Conservation (phyloP, 208 protist genomes). For the Phytomonas francai region DNA sequence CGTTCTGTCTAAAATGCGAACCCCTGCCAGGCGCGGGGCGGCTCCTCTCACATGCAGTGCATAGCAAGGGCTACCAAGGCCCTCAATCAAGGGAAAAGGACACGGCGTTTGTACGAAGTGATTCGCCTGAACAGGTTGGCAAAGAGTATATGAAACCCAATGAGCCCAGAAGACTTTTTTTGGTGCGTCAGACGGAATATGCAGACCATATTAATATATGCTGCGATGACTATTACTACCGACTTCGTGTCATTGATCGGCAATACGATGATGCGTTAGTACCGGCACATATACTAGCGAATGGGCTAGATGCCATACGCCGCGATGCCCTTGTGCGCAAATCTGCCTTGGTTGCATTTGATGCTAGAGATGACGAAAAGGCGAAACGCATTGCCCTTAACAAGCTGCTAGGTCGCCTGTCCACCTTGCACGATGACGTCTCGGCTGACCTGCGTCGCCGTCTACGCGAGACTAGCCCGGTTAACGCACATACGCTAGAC, state of each 20-base stretch:
- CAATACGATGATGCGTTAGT: slow-evolving; percentile 12
- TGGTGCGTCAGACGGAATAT: background rate
- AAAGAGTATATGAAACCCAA: background rate
- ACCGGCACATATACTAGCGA: slow-evolving; percentile 12
- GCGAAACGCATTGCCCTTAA: slow-evolving; percentile 15
- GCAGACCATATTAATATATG: slow-evolving; percentile 66
- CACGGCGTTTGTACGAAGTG: background rate
- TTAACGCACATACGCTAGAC: slow-evolving; percentile 52
- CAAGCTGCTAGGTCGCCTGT: slow-evolving; percentile 37
- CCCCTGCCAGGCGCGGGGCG: background rate
- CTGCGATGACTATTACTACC: slow-evolving; percentile 62
- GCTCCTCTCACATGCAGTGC: background rate
- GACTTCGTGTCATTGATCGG: slow-evolving; percentile 46
- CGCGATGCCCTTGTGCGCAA: slow-evolving; percentile 2
- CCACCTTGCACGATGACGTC: slow-evolving; percentile 24
- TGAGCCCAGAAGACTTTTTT: background rate
- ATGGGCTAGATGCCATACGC: slow-evolving; percentile 18
- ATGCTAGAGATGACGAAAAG: slow-evolving; percentile 9
- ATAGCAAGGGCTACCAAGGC: slow-evolving; percentile 10
- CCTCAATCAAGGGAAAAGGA: background rate
- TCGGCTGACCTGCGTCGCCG: slow-evolving; percentile 55
- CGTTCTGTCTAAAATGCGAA: background rate
- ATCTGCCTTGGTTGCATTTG: slow-evolving; percentile 6
- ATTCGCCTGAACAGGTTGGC: background rate
- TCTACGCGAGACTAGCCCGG: slow-evolving; percentile 38